A percentile compares a stretch with the other conserved stretches of the same genome.
Conservation (phyloP, 257 asterid genomes). For the Scutellaria minor region DNA sequence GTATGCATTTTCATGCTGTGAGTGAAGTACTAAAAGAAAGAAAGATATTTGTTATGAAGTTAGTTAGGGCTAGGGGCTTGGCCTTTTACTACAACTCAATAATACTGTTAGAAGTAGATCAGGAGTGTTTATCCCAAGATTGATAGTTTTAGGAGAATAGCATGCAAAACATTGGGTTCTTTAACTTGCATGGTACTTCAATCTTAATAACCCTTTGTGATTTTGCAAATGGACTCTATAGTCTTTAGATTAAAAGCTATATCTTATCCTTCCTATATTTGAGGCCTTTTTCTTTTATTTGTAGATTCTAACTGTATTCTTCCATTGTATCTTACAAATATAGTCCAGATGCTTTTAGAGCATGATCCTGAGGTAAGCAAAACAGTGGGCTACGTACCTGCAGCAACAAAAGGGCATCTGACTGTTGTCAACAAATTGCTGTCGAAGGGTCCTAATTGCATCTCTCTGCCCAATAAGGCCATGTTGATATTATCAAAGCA, state of each 20-base stretch:
- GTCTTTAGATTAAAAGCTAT: neutral
- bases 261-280: slow-evolving; percentile 3
- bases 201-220: neutral
- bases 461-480: no score
- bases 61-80: slow-evolving; percentile 1
- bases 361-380: no score
- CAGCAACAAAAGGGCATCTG: no score
- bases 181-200: neutral
- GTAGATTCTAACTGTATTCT: no score
- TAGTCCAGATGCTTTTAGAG: no score
- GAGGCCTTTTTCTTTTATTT: neutral
- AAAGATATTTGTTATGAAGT: neutral
- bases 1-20: neutral
- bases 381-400: no score
- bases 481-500: no score
- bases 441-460: no score
- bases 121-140: neutral
- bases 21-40: neutral
- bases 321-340: no score
- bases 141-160: neutral
- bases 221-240: neutral
- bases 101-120: neutral
- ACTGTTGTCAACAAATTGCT: no score
- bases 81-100: neutral
- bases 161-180: neutral